Evolutionary conservation across 164 flowering plant species (phyloP), one percentile per base, ranked within the genome.

Genomic region (Vitis rotundifolia): DNA sequence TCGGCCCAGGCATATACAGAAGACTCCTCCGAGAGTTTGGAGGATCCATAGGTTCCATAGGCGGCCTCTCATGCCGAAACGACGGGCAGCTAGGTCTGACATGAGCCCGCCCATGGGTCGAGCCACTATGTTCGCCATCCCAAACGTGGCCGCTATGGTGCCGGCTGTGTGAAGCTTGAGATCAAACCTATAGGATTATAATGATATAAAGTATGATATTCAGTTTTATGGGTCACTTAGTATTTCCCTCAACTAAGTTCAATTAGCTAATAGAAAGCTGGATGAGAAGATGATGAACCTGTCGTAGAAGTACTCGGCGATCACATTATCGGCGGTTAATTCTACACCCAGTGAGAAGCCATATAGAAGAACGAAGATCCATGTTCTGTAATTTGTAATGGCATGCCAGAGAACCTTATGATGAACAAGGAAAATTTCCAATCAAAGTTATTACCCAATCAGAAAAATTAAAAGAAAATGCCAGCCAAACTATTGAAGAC

Each of bases 321-420:
- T 78, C 29, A 78, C 78, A 62, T 78, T 78, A 58, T 78, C 81
- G 10, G 74, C 75, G 0, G 81, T 64, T 62, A 78, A 59, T 62
- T 78, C 81, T 44, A 78, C 81, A 1, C 81, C 81, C 18, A 78
- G 22, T 8, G 78, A 78, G 65, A 64, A 49, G 14, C 78, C 81
- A 47, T 78, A 78, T 2, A 78, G 75, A 49, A 78, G 71, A 28
- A 75, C 71, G 31, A 78, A 78, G n/a, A 75, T 66, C 81, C 81
- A 78, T 65, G 81, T 78, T 69, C 81, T 78, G 68, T 78, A 78
- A 19, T 78, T 78, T 69, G 76, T 74, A n/a, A 78, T 31, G 5
- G 74, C 81, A 53, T 75, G 66, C 76, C 78, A 69, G 4, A 75
- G 51, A 1, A 78, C 73, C 81, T 78, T 73, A 3, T 19, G 11